A percentile compares a stretch with the other conserved stretches of the same genome.
Conservation (phyloP, 2,329 filamentous ascomycete species). For the Capronia coronata region DNA sequence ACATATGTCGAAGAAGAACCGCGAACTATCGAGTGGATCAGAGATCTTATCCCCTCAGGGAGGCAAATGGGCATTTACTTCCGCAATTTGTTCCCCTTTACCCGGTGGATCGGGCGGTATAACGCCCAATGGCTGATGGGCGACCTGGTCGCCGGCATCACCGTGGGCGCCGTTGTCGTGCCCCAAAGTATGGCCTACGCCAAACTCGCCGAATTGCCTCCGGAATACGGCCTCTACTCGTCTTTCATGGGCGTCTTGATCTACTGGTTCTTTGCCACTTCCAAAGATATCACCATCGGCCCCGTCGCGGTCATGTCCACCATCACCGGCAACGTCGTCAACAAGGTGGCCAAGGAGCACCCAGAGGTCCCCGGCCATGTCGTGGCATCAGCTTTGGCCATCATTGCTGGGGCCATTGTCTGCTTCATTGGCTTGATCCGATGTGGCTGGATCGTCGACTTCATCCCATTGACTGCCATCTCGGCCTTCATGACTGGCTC, state of each 20-base stretch:
- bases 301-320: slow-evolving; percentile 95
- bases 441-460: slow-evolving; percentile 82
- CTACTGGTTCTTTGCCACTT: slow-evolving; percentile 98
- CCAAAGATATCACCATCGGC: slow-evolving; percentile 96
- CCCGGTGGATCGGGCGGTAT: slow-evolving; percentile 82
- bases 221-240: slow-evolving; percentile 83
- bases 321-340: slow-evolving; percentile 74
- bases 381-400: slow-evolving; percentile 69
- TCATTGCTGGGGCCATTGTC: slow-evolving; percentile 73
- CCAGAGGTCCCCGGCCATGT: slow-evolving; percentile 55
- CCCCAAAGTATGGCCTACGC: slow-evolving; percentile 97
- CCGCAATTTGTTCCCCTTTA: slow-evolving; percentile 73
- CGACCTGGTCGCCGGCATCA: slow-evolving; percentile 79
- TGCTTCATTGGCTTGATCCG: slow-evolving; percentile 70
- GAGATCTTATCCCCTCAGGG: slow-evolving; percentile 55
- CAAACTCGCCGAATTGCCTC: slow-evolving; percentile 67
- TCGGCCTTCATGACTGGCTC: slow-evolving; percentile 97
- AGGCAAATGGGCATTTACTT: slow-evolving; percentile 55
- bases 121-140: slow-evolving; percentile 84
- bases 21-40: slow-evolving; percentile 65
- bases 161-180: slow-evolving; percentile 74
- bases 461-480: slow-evolving; percentile 84
- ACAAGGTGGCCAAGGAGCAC: slow-evolving; percentile 51
- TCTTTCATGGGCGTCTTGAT: slow-evolving; percentile 92
- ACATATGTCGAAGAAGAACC: slow-evolving; percentile 80